A percentile compares a stretch with the other conserved stretches of the same genome.
Conservation (phyloP, 495 filamentous ascomycete genomes). For the Aspergillus baeticus region DNA sequence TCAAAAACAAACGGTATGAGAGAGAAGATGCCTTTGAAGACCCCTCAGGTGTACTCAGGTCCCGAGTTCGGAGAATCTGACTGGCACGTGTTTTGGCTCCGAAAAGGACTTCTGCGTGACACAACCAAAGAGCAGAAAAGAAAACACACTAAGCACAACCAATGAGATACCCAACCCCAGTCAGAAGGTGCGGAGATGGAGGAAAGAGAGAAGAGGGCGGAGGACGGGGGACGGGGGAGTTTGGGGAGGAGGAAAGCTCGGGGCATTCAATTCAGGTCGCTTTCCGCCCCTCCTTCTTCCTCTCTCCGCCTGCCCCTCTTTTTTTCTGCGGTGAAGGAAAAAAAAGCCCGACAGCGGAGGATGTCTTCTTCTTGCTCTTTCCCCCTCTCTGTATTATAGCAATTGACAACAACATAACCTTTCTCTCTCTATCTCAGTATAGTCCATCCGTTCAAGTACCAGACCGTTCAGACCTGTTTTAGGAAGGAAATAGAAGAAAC, state of each 20-base stretch:
- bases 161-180: background rate
- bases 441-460: background rate
- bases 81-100: slow-evolving; percentile 9
- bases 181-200: slow-evolving; percentile 7
- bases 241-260: background rate
- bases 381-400: background rate
- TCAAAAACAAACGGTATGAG: slow-evolving; percentile 3
- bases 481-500: background rate
- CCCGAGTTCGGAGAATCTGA: slow-evolving; percentile 7
- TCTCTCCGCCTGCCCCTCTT: background rate
- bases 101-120: background rate
- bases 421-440: background rate
- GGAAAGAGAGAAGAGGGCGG: slow-evolving; percentile 4
- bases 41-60: slow-evolving; percentile 5
- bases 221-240: slow-evolving; percentile 10
- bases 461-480: background rate
- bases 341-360: slow-evolving; percentile 4
- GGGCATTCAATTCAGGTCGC: background rate
- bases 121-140: slow-evolving; percentile 1
- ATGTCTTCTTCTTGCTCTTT: background rate
- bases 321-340: slow-evolving; percentile 10
- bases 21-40: background rate
- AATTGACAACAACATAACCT: background rate
- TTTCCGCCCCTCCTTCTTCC: background rate
- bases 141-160: background rate